Conservation (phyloP, 73 alveolate genomes). For the Paraurostyla sp. region DNA sequence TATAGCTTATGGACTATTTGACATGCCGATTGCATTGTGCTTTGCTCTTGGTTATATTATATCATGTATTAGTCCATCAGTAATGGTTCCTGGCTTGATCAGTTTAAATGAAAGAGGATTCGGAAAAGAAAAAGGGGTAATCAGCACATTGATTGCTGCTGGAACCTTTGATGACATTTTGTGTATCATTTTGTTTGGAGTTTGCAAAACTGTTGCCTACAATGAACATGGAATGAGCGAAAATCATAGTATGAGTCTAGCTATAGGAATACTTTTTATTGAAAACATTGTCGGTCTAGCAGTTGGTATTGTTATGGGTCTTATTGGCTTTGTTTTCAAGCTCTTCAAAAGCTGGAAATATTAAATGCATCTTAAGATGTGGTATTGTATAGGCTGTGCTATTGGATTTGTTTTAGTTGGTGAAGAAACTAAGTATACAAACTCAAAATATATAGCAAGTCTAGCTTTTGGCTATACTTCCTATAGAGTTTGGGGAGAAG, state of each 20-base stretch:
- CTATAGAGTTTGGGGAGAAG: slow-evolving; percentile 66
- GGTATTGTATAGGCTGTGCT: slow-evolving; percentile 3
- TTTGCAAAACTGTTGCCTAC: slow-evolving; percentile 56
- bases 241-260: neutral
- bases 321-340: slow-evolving; percentile 15
- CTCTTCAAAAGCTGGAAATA: neutral
- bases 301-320: slow-evolving; percentile 51
- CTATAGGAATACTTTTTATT: neutral
- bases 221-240: slow-evolving; percentile 3
- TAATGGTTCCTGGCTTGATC: slow-evolving; percentile 70
- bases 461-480: slow-evolving; percentile 69
- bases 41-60: slow-evolving; percentile 61
- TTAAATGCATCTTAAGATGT: neutral
- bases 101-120: slow-evolving; percentile 43
- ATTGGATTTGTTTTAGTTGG: slow-evolving; percentile 37
- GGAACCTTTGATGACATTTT: slow-evolving; percentile 70
- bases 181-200: slow-evolving; percentile 61
- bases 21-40: slow-evolving; percentile 61
- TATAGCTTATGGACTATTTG: slow-evolving; percentile 26
- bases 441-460: slow-evolving; percentile 55
- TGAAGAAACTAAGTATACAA: slow-evolving; percentile 30
- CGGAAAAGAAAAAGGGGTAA: slow-evolving; percentile 71
- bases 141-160: slow-evolving; percentile 72
- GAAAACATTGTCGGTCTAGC: slow-evolving; percentile 60
- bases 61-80: slow-evolving; percentile 72